Evolutionary conservation across 2,329 filamentous ascomycete species (phyloP).

Genomic region (Xylariaceae sp.): DNA sequence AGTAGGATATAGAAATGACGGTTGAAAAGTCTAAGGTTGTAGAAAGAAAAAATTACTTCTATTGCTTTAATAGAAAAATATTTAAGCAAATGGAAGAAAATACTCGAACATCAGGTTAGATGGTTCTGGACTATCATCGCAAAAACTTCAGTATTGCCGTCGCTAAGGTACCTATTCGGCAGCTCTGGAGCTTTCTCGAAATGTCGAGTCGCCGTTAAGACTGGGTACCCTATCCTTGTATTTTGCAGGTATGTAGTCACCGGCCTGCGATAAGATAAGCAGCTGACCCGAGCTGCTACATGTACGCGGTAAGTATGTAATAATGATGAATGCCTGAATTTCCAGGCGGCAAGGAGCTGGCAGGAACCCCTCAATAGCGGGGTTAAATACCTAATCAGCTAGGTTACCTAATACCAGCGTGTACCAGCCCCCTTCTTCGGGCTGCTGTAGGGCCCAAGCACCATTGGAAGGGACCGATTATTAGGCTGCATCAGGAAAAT

Average conservation of each 20-base stretch:
- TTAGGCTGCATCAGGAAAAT: conserved; percentile 26
- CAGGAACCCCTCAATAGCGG: not conserved
- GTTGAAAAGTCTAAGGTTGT: conserved; percentile 3
- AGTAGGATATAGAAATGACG: not conserved
- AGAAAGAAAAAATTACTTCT: conserved; percentile 17
- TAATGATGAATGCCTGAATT: not conserved
- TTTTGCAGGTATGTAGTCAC: too few relatives aligned
- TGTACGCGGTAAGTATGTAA: too few relatives aligned
- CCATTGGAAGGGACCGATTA: too few relatives aligned
- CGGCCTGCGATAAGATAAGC: conserved; percentile 27
- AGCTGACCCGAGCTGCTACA: too few relatives aligned
- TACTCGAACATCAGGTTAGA: conserved; percentile 4
- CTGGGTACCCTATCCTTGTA: not conserved
- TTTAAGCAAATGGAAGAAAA: conserved; percentile 14
- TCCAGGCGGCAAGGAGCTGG: not conserved
- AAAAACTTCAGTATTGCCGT: conserved; percentile 12
- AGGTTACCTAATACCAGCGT: not conserved
- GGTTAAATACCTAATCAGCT: not conserved
- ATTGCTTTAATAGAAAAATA: conserved; percentile 6
- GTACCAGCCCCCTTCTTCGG: too few relatives aligned
- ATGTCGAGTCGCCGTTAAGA: conserved; percentile 21
- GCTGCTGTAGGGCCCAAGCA: conserved; percentile 8
- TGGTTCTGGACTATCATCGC: conserved; percentile 15
- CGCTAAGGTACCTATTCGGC: conserved; percentile 3
- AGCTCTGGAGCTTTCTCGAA: conserved; percentile 37